Base-by-base conservation (phyloP, 192 early-diverging fungal genomes). In the Gryganskiella cystojenkinii region DNA sequence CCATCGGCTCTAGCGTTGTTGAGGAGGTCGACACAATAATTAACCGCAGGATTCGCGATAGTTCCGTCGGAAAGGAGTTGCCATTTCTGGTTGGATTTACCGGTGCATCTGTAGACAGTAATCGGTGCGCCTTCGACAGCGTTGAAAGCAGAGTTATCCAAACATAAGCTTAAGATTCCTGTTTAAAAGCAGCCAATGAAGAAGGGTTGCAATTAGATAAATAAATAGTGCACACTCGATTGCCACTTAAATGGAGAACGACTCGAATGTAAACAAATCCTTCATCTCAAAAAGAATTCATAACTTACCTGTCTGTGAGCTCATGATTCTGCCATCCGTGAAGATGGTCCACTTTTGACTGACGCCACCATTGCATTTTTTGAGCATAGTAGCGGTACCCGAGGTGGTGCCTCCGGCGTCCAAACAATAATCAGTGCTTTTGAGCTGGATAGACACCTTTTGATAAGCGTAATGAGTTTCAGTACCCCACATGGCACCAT, bases 271-370 rank as follows among this genome's bases (percentile, higher is more conserved):
- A n/a, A n/a, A n/a, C n/a, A n/a, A n/a, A n/a, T n/a, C n/a, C n/a
- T n/a, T n/a, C n/a, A n/a, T n/a, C n/a, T n/a, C n/a, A 58, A 2
- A 5, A 33, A 25, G 40, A 58, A 5, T 25, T 3, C 8, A 15
- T 42, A 58, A 19, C 56, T 40, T 58, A 17, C 15, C 20, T 4
- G 37, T 1, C 20, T 37, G 19, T 30, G 4, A 2, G 33, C 40
- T 42, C 37, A 14, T n/a, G 22, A 63, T 63, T 4, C 1, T 34
- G 61, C 61, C 49, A 37, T 63, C n/a, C n/a, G 47, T 37, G 6
- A 24, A 35, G 52, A 63, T n/a, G 33, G 10, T 45, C 61, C 61
- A 63, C 20, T 9, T 28, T 35, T 63, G 61, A 22, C 0, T 35
- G 30, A 13, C 30, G 33, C 47, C 8, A 52, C 34, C 31, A 35